Percentiles rank a stretch among this genome's conserved stretches.
Conservation (phyloP, 176 grass and related monocot species). For the Oryza longistaminata region DNA sequence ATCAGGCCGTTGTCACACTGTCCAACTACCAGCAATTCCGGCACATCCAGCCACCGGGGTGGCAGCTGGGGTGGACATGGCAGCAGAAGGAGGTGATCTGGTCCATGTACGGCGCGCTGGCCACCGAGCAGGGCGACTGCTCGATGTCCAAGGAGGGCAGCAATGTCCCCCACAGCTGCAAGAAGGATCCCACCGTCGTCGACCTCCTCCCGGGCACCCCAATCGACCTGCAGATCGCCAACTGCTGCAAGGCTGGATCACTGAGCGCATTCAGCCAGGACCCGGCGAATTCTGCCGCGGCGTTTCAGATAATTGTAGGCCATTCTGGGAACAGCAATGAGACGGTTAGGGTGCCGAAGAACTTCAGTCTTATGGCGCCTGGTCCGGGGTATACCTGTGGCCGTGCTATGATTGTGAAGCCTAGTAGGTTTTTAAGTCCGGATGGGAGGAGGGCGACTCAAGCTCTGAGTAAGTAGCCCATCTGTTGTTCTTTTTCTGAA, state of each 20-base stretch:
- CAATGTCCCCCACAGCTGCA: conserved; percentile 61
- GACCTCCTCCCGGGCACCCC: conserved; percentile 73
- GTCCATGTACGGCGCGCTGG: conserved; percentile 71
- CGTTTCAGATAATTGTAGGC: conserved; percentile 79
- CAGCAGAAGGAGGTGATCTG: conserved; percentile 82
- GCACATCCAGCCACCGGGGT: conserved; percentile 73
- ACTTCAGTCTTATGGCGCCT: conserved; percentile 73
- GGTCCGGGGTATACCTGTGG: conserved; percentile 82
- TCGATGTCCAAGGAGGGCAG: conserved; percentile 53
- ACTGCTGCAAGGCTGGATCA: conserved; percentile 79
- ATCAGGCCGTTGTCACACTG: conserved; percentile 76
- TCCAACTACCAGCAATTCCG: conserved; percentile 85
- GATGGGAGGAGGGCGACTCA: conserved; percentile 69
- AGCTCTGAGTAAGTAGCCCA: conserved; percentile 49
- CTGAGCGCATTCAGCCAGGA: conserved; percentile 63
- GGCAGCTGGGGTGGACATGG: conserved; percentile 83
- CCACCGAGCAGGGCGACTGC: conserved; percentile 81
- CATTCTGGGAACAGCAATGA: conserved; percentile 69
- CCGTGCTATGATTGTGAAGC: conserved; percentile 49
- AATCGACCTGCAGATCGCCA: conserved; percentile 66
- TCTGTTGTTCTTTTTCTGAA: too few relatives aligned
- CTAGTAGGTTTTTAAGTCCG: conserved; percentile 43
- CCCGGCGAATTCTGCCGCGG: conserved; percentile 55
- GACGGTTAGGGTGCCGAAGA: conserved; percentile 64
- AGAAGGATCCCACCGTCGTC: conserved; percentile 58